Percentiles rank a stretch among this genome's conserved stretches.
Evolutionary conservation across 352 stramenopile species (phyloP).

Genomic region (Pythium angustatum): DNA sequence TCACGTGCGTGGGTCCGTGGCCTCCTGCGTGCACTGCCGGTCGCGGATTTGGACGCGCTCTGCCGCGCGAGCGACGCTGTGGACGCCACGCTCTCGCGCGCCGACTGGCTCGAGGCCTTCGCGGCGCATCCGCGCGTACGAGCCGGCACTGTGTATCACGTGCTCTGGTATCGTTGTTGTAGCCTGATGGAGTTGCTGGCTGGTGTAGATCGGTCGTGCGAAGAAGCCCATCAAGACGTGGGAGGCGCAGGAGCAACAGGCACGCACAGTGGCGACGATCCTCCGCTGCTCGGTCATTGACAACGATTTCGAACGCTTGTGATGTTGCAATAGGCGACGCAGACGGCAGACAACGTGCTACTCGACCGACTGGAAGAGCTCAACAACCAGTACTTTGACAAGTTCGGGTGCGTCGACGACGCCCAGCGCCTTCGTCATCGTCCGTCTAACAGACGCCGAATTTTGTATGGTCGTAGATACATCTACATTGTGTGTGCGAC

Average conservation of each 20-base stretch:
- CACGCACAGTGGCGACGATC: constrained; percentile 4
- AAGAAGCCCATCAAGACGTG: constrained; percentile 69
- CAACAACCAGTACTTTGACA: constrained; percentile 69
- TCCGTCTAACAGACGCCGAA: not conserved
- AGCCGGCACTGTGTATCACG: not conserved
- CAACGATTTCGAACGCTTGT: no score
- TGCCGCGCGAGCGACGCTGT: constrained; percentile 43
- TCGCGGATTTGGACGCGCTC: constrained; percentile 42
- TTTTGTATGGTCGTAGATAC: constrained; percentile 42
- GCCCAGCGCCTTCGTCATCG: not conserved
- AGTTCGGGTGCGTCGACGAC: constrained; percentile 46
- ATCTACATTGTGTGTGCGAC: constrained; percentile 85
- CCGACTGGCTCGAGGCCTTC: constrained; percentile 77
- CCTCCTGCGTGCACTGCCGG: constrained; percentile 44
- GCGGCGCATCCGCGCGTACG: constrained; percentile 56
- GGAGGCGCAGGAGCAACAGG: constrained; percentile 78
- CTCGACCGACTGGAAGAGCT: constrained; percentile 64
- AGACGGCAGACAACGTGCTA: constrained; percentile 44
- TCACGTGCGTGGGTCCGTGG: constrained; percentile 49
- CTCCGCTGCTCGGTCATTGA: not conserved
- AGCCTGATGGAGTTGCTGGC: not conserved
- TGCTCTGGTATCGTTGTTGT: not conserved
- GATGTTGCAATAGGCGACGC: constrained; percentile 43
- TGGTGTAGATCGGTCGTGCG: constrained; percentile 55
- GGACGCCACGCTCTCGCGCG: constrained; percentile 39